phyloP scores from a whole-genome alignment of 2,329 filamentous ascomycete species.

The Sclerotinia sclerotiorum region DNA sequence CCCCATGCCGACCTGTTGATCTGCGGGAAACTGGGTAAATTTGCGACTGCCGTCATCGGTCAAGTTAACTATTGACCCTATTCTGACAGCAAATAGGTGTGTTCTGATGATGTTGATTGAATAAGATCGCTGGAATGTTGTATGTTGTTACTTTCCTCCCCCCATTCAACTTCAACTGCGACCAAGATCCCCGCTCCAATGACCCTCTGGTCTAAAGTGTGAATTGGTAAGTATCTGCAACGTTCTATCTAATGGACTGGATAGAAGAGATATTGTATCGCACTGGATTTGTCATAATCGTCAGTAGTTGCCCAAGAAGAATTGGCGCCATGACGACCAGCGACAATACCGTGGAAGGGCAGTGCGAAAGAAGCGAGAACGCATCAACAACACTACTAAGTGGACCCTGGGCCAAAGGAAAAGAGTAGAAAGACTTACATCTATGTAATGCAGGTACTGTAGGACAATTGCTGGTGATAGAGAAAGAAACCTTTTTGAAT shows the following conservation, averaged over 20 bases:
- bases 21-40: conserved; percentile 61
- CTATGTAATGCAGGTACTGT: conserved; percentile 21
- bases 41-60: conserved; percentile 67
- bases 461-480: conserved; percentile 28
- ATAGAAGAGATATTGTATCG: conserved; percentile 18
- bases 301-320: conserved; percentile 31
- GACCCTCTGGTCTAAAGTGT: conserved; percentile 13
- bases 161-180: conserved; percentile 27
- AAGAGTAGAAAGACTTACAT: conserved; percentile 31
- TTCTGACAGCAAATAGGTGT: conserved; percentile 17
- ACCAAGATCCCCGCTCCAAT: conserved; percentile 28
- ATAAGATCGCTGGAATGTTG: conserved; percentile 24
- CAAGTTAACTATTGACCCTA: conserved; percentile 22
- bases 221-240: background rate
- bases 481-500: conserved; percentile 26
- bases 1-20: conserved; percentile 66
- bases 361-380: conserved; percentile 14
- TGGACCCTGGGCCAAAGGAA: background rate
- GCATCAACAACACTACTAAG: conserved; percentile 6
- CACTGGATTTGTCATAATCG: conserved; percentile 28
- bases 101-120: conserved; percentile 23
- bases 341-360: conserved; percentile 8
- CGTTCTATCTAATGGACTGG: background rate
- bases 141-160: conserved; percentile 26
- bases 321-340: conserved; percentile 29